Conservation (phyloP, 345 rosid species). For the Moringa oleifera region DNA sequence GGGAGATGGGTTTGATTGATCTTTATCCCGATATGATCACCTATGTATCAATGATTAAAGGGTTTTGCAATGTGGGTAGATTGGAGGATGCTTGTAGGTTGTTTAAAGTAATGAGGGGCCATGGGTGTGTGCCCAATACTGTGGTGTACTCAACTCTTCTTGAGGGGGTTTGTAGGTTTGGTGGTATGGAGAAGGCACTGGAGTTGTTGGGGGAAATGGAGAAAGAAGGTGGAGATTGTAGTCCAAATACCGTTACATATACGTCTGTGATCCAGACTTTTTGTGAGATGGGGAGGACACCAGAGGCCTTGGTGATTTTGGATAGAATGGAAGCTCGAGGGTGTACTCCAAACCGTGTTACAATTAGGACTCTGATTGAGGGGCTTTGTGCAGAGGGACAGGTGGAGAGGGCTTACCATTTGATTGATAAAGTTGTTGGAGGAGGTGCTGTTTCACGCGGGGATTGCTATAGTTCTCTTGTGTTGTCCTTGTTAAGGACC, state of each 20-base stretch:
- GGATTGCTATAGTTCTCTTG: slow-evolving; percentile 62
- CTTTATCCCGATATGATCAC: slow-evolving; percentile 66
- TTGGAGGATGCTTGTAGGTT: slow-evolving; percentile 61
- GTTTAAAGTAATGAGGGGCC: slow-evolving; percentile 42
- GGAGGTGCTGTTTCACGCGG: slow-evolving; percentile 49
- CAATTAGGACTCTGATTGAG: slow-evolving; percentile 56
- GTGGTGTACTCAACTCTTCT: slow-evolving; percentile 63
- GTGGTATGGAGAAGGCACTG: slow-evolving; percentile 44
- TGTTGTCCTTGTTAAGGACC: slow-evolving; percentile 42
- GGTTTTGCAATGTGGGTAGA: slow-evolving; percentile 52
- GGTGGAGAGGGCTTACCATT: slow-evolving; percentile 44
- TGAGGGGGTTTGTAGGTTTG: slow-evolving; percentile 60
- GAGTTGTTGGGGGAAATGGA: slow-evolving; percentile 70
- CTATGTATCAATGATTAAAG: slow-evolving; percentile 55
- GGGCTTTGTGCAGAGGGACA: slow-evolving; percentile 45
- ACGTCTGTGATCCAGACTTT: slow-evolving; percentile 60
- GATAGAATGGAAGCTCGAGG: slow-evolving; percentile 67
- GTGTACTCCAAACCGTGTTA: slow-evolving; percentile 64
- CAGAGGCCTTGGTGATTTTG: slow-evolving; percentile 54
- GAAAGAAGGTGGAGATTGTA: slow-evolving; percentile 47
- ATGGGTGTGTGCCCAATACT: slow-evolving; percentile 52
- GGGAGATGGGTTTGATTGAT: slow-evolving; percentile 59
- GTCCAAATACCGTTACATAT: slow-evolving; percentile 63
- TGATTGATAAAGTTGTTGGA: slow-evolving; percentile 50
- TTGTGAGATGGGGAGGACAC: slow-evolving; percentile 43